These are phyloP conservation scores for Sphaerulina populicola DNA, from an alignment of 2,329 filamentous ascomycete species.

Conservation along the genomic window DNA sequence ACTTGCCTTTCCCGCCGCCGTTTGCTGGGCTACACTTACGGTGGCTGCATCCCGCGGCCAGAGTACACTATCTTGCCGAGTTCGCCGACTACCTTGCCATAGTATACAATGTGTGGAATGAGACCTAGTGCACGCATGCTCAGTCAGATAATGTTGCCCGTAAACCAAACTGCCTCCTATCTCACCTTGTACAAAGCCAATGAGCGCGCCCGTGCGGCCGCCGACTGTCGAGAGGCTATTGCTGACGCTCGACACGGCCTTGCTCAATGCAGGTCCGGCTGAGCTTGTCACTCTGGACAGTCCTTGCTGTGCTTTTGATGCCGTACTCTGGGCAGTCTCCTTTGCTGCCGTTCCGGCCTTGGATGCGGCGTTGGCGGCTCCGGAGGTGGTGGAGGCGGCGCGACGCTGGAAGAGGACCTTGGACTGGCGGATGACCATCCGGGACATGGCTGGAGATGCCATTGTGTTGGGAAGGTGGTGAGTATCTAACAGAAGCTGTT, in stretches of 20 bases:
- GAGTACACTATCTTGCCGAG: conserved; percentile 79
- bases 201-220: conserved; percentile 69
- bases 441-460: conserved; percentile 42
- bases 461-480: conserved; percentile 28
- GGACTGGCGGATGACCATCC: conserved; percentile 40
- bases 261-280: conserved; percentile 67
- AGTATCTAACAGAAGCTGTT: conserved; percentile 13
- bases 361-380: conserved; percentile 39
- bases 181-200: conserved; percentile 78
- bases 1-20: conserved; percentile 11
- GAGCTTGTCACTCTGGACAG: conserved; percentile 72
- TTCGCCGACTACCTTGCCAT: conserved; percentile 81
- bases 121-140: conserved; percentile 53
- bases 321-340: conserved; percentile 36
- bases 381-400: conserved; percentile 44
- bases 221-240: conserved; percentile 67
- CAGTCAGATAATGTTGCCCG: conserved; percentile 7
- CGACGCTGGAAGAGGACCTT: conserved; percentile 39
- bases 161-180: conserved; percentile 16
- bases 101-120: conserved; percentile 82
- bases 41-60: conserved; percentile 84
- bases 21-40: conserved; percentile 56
- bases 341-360: conserved; percentile 35
- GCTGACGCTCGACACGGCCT: conserved; percentile 59
- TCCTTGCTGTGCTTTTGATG: conserved; percentile 65